These are phyloP conservation scores for Leishmania amazonensis DNA, from an alignment of 208 protist genomes.

Conservation along the genomic window DNA sequence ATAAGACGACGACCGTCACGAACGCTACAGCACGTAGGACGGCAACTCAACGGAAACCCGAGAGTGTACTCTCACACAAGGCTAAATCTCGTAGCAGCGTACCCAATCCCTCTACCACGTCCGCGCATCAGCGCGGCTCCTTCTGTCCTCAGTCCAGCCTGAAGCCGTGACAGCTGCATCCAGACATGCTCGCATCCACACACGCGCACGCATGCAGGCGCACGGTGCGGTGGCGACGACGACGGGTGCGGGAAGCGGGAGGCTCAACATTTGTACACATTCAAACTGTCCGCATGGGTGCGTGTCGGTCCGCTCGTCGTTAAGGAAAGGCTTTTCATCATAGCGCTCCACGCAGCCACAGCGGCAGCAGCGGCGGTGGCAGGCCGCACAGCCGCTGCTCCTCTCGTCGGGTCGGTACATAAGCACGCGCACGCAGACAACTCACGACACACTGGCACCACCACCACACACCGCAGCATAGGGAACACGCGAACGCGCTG, in stretches of 20 bases:
- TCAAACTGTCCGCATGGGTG: slow-evolving; percentile 11
- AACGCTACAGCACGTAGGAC: not conserved
- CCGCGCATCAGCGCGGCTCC: not conserved
- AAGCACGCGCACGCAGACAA: not conserved
- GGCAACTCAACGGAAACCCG: not conserved
- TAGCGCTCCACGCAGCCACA: not conserved
- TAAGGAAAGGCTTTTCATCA: slow-evolving; percentile 5
- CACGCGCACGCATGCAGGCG: not conserved
- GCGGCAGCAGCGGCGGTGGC: not conserved
- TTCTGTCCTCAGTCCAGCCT: not conserved
- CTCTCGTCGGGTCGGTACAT: too few species aligned
- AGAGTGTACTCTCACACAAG: not conserved
- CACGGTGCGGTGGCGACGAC: not conserved
- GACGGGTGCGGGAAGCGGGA: not conserved
- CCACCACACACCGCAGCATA: too few species aligned
- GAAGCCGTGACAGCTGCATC: not conserved
- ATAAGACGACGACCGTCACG: not conserved
- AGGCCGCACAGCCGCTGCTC: not conserved
- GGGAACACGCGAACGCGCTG: too few species aligned
- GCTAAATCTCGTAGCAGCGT: not conserved
- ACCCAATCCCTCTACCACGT: not conserved
- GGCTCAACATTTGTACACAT: slow-evolving; percentile 18
- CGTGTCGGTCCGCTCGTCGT: slow-evolving; percentile 12
- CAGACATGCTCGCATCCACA: not conserved
- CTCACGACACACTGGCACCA: too few species aligned